phyloP scores from a whole-genome alignment of 179 eudicot genomes.

The Beta corolliflora region DNA sequence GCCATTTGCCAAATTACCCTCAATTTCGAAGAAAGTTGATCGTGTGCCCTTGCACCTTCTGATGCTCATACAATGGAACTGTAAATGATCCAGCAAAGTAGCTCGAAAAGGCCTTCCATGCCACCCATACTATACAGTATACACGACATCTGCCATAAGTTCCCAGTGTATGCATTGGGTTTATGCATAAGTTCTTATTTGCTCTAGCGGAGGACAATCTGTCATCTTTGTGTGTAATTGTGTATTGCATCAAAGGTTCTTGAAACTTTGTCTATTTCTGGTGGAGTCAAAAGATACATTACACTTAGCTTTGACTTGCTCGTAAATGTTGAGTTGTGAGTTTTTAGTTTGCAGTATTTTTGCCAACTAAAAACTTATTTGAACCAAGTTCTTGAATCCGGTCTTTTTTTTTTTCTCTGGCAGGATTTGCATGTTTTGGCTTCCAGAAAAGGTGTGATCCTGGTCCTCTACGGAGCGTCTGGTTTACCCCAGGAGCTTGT shows the following conservation, averaged over 20 bases:
- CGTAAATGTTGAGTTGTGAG: no score
- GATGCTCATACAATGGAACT: background rate
- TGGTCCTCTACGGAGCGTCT: constrained; percentile 98
- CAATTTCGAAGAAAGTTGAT: background rate
- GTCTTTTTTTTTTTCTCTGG: background rate
- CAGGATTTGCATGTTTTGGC: constrained; percentile 72
- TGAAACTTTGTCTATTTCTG: background rate
- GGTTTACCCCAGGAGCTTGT: constrained; percentile 75
- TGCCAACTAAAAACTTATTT: no score
- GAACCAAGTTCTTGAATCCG: no score
- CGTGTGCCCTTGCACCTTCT: background rate
- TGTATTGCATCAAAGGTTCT: background rate
- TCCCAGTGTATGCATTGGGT: background rate
- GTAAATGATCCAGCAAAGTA: background rate
- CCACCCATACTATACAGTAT: background rate
- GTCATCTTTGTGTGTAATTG: background rate
- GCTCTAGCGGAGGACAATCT: no score
- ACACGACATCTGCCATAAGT: background rate
- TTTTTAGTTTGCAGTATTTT: no score
- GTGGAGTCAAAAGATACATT: background rate
- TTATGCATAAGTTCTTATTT: no score
- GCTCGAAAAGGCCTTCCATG: background rate
- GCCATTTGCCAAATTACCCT: background rate
- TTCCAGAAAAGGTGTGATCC: constrained; percentile 67
- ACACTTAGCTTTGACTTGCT: background rate